phyloP scores from a whole-genome alignment of 2,329 filamentous ascomycete genomes.

The Alternaria sp. region DNA sequence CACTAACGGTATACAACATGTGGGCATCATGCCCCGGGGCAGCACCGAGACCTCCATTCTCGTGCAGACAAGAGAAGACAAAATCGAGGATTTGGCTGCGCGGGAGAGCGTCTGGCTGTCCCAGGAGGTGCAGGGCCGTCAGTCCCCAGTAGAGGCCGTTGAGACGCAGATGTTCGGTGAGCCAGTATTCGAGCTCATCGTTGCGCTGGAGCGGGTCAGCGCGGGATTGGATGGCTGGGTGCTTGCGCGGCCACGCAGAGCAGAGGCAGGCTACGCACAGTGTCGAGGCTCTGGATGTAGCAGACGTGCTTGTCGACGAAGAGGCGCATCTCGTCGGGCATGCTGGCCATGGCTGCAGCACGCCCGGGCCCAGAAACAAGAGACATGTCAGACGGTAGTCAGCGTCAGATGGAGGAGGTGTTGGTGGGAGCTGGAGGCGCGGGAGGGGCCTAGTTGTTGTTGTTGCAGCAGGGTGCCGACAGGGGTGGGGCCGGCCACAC shows the following conservation, averaged over 20 bases:
- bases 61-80: slow-evolving; percentile 92
- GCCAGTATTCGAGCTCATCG: slow-evolving; percentile 96
- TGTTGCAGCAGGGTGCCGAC: slow-evolving; percentile 17
- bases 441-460: slow-evolving; percentile 3
- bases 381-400: slow-evolving; percentile 59
- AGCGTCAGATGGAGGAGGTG: slow-evolving; percentile 3
- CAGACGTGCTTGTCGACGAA: slow-evolving; percentile 76
- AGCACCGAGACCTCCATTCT: slow-evolving; percentile 89
- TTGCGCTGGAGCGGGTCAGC: slow-evolving; percentile 69
- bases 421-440: slow-evolving; percentile 7
- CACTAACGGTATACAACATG: slow-evolving; percentile 94
- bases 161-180: slow-evolving; percentile 94
- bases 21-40: slow-evolving; percentile 95
- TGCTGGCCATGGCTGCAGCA: slow-evolving; percentile 52
- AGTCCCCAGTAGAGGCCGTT: slow-evolving; percentile 98
- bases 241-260: slow-evolving; percentile 30
- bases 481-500: slow-evolving; percentile 12
- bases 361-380: slow-evolving; percentile 68
- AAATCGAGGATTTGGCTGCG: slow-evolving; percentile 85
- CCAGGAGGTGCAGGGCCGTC: slow-evolving; percentile 84
- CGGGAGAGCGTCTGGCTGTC: slow-evolving; percentile 80
- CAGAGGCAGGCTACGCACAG: slow-evolving; percentile 61
- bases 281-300: slow-evolving; percentile 93
- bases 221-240: slow-evolving; percentile 31
- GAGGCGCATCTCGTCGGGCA: slow-evolving; percentile 61